Conservation (phyloP, 2,329 filamentous ascomycete species). For the Sclerotinia sclerotiorum region DNA sequence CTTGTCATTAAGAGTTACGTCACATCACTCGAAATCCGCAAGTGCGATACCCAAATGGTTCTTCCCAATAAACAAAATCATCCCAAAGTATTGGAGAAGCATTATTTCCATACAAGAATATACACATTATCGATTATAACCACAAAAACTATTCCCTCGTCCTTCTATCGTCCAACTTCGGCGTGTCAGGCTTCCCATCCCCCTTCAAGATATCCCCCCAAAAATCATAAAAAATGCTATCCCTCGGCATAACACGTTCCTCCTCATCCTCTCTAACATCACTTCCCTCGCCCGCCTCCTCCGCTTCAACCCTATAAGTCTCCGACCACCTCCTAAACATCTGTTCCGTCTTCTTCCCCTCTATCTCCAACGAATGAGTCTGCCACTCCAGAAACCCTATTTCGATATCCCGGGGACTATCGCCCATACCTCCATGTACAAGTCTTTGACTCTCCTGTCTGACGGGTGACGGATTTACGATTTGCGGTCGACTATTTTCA, state of each 20-base stretch:
- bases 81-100: not conserved
- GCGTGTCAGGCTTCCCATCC: not conserved
- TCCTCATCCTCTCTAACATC: not conserved
- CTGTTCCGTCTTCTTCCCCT: conserved; percentile 1
- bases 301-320: not conserved
- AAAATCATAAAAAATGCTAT: conserved; percentile 13
- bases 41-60: conserved; percentile 4
- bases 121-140: not conserved
- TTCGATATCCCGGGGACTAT: conserved; percentile 14
- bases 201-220: not conserved
- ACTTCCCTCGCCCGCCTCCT: not conserved
- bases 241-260: not conserved
- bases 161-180: not conserved
- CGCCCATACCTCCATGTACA: conserved; percentile 1
- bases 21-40: not conserved
- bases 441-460: conserved; percentile 11
- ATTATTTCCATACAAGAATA: not conserved
- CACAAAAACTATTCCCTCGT: not conserved
- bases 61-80: no score
- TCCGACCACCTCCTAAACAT: conserved; percentile 20
- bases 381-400: conserved; percentile 13
- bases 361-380: not conserved
- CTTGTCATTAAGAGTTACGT: not conserved
- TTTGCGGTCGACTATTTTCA: not conserved
- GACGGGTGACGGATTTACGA: conserved; percentile 13